Conservation (phyloP, 208 protist genomes). For the Trypanosoma melophagium region DNA sequence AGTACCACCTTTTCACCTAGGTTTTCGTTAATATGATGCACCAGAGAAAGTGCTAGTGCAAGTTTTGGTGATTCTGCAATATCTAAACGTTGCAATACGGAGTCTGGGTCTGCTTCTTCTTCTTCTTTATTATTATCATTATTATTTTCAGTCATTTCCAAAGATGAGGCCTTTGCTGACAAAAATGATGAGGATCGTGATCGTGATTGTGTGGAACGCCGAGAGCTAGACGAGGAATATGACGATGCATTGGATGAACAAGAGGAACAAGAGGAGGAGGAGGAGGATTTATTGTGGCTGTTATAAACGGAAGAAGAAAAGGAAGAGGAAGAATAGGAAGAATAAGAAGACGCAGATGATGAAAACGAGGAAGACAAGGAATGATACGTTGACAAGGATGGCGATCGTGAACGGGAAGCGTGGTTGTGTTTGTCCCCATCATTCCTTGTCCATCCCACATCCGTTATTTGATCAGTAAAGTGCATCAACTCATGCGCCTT, state of each 20-base stretch:
- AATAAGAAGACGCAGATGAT: not conserved
- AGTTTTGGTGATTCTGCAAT: constrained; percentile 70
- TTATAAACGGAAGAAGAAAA: not conserved
- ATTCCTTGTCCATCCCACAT: not conserved
- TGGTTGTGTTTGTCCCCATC: not conserved
- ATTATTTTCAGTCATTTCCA: not conserved
- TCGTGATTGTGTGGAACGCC: not conserved
- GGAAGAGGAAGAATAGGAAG: not conserved
- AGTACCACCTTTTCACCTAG: constrained; percentile 73
- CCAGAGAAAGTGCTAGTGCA: constrained; percentile 48
- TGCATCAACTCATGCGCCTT: constrained; percentile 3
- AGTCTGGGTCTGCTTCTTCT: constrained; percentile 6
- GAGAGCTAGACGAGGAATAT: not conserved
- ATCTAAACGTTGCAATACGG: constrained; percentile 25
- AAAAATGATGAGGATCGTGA: not conserved
- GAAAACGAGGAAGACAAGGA: not conserved
- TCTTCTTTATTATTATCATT: not conserved
- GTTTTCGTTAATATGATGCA: constrained; percentile 45
- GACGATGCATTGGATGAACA: not conserved
- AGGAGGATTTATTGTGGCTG: too few species aligned
- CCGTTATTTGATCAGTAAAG: not conserved
- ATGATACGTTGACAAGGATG: not conserved
- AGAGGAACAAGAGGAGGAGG: not conserved
- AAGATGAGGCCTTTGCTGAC: not conserved
- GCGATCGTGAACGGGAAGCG: not conserved